Conservation (phyloP, 345 rosid genomes). For the Litchi chinensis region DNA sequence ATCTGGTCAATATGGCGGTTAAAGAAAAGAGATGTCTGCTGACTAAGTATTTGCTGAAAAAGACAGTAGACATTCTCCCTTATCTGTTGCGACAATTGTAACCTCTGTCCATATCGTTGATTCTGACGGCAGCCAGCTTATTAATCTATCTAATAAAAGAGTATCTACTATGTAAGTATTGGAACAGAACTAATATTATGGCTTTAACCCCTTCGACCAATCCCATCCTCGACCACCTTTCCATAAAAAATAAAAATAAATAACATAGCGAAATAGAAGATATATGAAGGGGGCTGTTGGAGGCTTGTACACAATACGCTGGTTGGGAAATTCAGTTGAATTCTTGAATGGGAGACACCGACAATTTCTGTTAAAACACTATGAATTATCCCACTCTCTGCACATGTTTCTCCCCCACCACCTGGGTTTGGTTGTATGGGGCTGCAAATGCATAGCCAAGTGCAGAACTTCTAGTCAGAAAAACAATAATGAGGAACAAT, state of each 20-base stretch:
- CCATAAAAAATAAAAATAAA: neutral
- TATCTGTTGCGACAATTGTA: slow-evolving; percentile 72
- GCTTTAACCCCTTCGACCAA: neutral
- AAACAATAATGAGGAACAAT: neutral
- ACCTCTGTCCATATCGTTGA: slow-evolving; percentile 80
- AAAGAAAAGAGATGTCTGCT: slow-evolving; percentile 65
- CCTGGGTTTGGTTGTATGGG: slow-evolving; percentile 94
- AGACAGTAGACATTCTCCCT: slow-evolving; percentile 74
- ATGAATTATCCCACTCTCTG: slow-evolving; percentile 65
- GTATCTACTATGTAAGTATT: slow-evolving; percentile 9
- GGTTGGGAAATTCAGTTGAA: neutral
- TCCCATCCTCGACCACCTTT: neutral
- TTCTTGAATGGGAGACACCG: neutral
- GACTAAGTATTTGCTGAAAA: slow-evolving; percentile 70
- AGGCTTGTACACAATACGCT: neutral
- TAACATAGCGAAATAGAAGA: neutral
- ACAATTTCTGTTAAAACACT: neutral
- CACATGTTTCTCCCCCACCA: slow-evolving; percentile 99
- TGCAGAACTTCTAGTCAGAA: slow-evolving; percentile 2
- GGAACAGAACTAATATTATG: slow-evolving; percentile 1
- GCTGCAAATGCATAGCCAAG: slow-evolving; percentile 42
- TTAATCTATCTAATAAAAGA: slow-evolving; percentile 49
- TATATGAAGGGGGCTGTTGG: neutral
- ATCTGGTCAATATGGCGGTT: slow-evolving; percentile 88
- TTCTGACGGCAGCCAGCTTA: slow-evolving; percentile 85